Evolutionary conservation across 1,139 yeast species (phyloP), one percentile per base, ranked within the genome.

Genomic region (Lodderomyces orthopsilosis): DNA sequence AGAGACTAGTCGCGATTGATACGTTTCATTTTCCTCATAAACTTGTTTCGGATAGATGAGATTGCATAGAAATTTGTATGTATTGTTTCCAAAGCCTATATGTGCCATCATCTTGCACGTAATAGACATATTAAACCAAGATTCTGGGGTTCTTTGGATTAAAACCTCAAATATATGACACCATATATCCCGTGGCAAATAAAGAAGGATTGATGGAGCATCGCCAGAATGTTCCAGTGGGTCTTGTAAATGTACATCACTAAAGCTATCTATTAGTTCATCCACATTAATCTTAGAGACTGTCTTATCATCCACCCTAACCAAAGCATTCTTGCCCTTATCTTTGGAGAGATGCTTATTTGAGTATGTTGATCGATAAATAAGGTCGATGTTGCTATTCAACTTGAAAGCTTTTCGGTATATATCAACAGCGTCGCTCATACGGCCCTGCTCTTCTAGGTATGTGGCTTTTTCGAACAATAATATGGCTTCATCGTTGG

Each of bases 361-460:
- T 7, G 59, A 55, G 21, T 54, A 51, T 30, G 74, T 66, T 22
- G 62, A 55, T 34, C 95, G 68, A 59, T 88, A 88, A 19, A 79
- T 62, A 46, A 75, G 65, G 55, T 90, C 96, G 5, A 89, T 90
- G 42, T 74, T 74, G 4, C 79, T 84, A 58, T 85, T 80, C 26
- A 81, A 51, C 60, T 74, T 81, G 59, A 83, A 78, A 0, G 96
- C 96, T 49, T 74, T 74, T 46, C 96, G 69, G 63, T 90, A 90
- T 49, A 67, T 74, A 36, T 71, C 77, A 30, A 88, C 81, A 0
- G 97, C 96, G 55, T 89, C 96, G 4, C 87, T 74, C 78, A 90
- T 74, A 47, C 80, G 70, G 0, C 96, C 96, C 41, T 73, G 77
- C 22, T 77, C 67, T 62, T 90, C 97, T 54, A 81, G 82, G 42